Base-by-base conservation (phyloP, 164 flowering plant genomes). In the Houttuynia cordata region DNA sequence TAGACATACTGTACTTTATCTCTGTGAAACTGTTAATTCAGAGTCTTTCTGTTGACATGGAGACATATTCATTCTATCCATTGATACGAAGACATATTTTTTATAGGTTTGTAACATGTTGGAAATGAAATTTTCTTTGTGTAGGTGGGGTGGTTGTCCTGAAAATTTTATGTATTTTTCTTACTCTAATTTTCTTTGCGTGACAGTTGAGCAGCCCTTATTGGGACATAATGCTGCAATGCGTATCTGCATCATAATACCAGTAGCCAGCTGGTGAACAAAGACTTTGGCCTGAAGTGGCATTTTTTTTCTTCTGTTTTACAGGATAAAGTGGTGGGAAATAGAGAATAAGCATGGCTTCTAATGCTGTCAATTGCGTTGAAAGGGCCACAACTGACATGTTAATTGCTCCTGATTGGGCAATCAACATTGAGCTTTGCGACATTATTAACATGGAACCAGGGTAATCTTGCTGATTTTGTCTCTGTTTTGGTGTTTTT, bases 351-450 rank as follows among this genome's bases (percentile, higher is more conserved):
- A 45, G 25, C 19, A 85, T 85, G 91, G 78, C 87, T 56, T 45
- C 49, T n/a, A 72, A 62, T 59, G 89, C 82, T 19, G 80, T 83
- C 13, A 74, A 80, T 0, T 75, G 79, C 57, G 87, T 72, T 18
- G 96, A 88, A 61, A 79, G 90, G 67, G 96, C 92, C 21, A 88
- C 92, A 1, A 84, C 79, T 74, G 92, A 85, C 54, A 74, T 76
- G 80, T 69, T 88, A 68, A 80, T 78, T 60, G 90, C 84, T 73
- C 92, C 96, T 1, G 96, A 88, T 63, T 88, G 92, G 96, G 86
- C 83, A 15, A 63, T 80, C 18, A 88, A 88, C 73, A 79, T 88
- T 12, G 91, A 88, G 72, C 30, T 88, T 30, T 88, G 96, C 20
- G 96, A 88, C 70, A 78, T 86, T 34, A 77, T 88, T 59, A 88